Percentiles rank a stretch among this genome's conserved stretches.
These are phyloP conservation scores for Nemania sp. DNA, from an alignment of 2,329 filamentous ascomycete genomes.

Conservation along the genomic window DNA sequence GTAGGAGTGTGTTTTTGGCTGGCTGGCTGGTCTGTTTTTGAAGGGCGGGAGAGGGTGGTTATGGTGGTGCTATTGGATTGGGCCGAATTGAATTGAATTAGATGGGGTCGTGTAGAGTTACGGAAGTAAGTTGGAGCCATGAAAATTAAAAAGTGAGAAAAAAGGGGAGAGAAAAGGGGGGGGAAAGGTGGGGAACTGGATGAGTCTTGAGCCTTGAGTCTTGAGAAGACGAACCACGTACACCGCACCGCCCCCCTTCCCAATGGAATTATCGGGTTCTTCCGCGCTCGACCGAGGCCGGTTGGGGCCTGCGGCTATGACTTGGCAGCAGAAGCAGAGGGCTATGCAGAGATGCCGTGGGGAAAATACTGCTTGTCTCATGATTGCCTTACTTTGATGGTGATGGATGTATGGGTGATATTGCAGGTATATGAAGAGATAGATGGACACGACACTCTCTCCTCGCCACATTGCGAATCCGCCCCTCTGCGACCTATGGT, in stretches of 20 bases:
- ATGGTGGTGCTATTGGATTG: no score
- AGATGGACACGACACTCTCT: no score
- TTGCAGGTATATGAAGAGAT: background rate
- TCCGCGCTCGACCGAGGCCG: background rate
- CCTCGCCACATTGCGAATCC: no score
- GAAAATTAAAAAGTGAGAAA: no score
- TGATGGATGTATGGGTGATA: background rate
- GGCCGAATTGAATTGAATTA: no score
- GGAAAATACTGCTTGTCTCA: background rate
- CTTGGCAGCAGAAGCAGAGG: background rate
- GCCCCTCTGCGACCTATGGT: no score
- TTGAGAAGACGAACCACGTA: background rate
- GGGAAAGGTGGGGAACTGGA: no score
- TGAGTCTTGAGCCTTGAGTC: no score
- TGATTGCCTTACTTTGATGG: no score
- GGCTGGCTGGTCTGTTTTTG: no score
- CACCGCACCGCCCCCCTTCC: background rate
- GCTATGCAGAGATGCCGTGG: background rate
- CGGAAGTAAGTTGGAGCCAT: background rate
- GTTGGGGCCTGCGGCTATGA: no score
- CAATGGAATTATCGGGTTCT: background rate
- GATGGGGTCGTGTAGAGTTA: background rate
- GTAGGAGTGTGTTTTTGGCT: no score
- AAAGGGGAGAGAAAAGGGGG: background rate
- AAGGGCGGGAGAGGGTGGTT: background rate